Evolutionary conservation across 176 grass and related monocot species (phyloP), one percentile per base, ranked within the genome.

Genomic region (Phragmites australis): DNA sequence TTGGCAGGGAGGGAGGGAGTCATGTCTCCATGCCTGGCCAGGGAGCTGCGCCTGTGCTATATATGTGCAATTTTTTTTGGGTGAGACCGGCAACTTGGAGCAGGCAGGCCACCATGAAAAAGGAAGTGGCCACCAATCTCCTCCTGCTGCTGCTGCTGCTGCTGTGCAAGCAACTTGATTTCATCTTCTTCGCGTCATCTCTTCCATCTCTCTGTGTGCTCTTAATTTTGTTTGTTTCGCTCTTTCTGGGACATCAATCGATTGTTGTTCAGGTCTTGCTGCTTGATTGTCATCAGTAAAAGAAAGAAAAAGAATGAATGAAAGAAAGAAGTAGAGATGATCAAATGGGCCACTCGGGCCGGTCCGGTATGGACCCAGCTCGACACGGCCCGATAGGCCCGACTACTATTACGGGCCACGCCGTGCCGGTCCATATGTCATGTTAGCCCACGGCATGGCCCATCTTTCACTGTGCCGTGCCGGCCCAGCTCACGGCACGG

Each of bases 121-220:
- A n/a, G n/a, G n/a, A n/a, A 76, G 8, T 46, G 66, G 47, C 39
- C 84, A 73, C 58, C 56, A 62, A 74, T 73, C 31, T 73, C n/a
- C 25, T 64, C 21, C 29, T 61, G 26, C 44, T 13, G 41, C n/a
- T n/a, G 5, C 34, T n/a, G 32, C 25, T 32, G 22, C 40, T 29
- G 19, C 21, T 2, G 17, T 10, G 18, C 46, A 1, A 25, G 11
- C 66, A 32, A 57, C 47, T 29, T 44, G 43, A 15, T 21, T 43
- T n/a, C 30, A 68, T 43, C 37, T 41, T 37, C 26, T 34, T 71
- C 6, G 18, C 52, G 32, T 13, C 21, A 61, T 61, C 27, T 61
- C 27, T 7, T 51, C 16, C 6, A 17, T 19, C 17, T 19, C 49
- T 62, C 10, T 17, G 9, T 29, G 8, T 0, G 6, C 8, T 25